Conservation (phyloP, 371 early-diverging fungal genomes). For the Thermomucor indicae-seudaticae region DNA sequence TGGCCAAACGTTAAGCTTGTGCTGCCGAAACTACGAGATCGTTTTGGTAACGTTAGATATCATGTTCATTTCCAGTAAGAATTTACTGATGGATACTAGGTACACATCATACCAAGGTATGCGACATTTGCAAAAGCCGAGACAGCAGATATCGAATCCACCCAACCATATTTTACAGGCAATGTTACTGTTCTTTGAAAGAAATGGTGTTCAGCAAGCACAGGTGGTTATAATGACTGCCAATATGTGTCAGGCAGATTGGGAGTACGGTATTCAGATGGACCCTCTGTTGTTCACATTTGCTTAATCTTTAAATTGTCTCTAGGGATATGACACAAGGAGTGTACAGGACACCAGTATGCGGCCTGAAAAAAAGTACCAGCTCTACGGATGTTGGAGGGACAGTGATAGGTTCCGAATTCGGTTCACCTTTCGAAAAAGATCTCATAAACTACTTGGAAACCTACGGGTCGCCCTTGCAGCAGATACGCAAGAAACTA, state of each 20-base stretch:
- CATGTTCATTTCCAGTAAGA: not conserved
- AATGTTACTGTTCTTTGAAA: slow-evolving; percentile 52
- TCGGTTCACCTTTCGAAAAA: slow-evolving; percentile 45
- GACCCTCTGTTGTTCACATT: not conserved
- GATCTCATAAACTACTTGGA: slow-evolving; percentile 50
- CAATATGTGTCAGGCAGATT: slow-evolving; percentile 56
- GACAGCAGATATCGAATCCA: not conserved
- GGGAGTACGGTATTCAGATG: slow-evolving; percentile 41
- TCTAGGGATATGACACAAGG: slow-evolving; percentile 54
- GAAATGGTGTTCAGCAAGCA: slow-evolving; percentile 21
- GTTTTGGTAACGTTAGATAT: slow-evolving; percentile 2
- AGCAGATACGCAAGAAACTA: slow-evolving; percentile 21
- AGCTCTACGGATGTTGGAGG: not conserved
- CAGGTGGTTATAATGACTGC: slow-evolving; percentile 61
- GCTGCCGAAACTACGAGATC: slow-evolving; percentile 6
- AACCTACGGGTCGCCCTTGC: slow-evolving; percentile 24
- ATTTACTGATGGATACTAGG: slow-evolving; percentile 22
- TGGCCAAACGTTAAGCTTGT: slow-evolving; percentile 13
- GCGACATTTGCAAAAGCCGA: not conserved
- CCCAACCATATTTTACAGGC: slow-evolving; percentile 14
- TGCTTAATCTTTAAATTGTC: not conserved
- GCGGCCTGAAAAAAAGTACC: slow-evolving; percentile 32
- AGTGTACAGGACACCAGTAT: slow-evolving; percentile 39
- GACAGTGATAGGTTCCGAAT: slow-evolving; percentile 13
- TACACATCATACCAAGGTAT: slow-evolving; percentile 61